Evolutionary conservation across 768 basidiomycete species (phyloP).

Genomic region (Tubosaeta sp.): DNA sequence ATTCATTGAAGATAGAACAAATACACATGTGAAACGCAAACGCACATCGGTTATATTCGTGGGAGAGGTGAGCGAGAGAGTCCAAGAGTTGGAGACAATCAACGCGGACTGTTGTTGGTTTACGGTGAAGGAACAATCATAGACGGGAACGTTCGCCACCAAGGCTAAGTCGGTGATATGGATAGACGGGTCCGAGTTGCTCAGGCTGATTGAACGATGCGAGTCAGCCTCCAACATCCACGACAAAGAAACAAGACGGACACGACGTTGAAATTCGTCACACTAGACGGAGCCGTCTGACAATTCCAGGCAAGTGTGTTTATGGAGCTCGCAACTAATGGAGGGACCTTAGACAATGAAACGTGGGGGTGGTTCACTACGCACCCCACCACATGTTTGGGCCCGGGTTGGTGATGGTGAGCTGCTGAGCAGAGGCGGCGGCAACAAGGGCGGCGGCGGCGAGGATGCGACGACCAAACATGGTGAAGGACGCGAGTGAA

Average conservation of each 20-base stretch:
- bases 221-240: slow-evolving; percentile 6
- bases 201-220: slow-evolving; percentile 31
- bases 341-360: background rate
- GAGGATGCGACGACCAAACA: slow-evolving; percentile 33
- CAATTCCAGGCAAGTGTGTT: slow-evolving; percentile 65
- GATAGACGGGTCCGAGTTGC: slow-evolving; percentile 40
- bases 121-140: slow-evolving; percentile 54
- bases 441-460: slow-evolving; percentile 37
- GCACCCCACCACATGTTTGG: slow-evolving; percentile 58
- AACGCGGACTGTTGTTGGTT: slow-evolving; percentile 42
- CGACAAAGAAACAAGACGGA: slow-evolving; percentile 14
- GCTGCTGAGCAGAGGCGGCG: slow-evolving; percentile 27
- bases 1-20: background rate
- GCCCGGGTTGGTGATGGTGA: slow-evolving; percentile 44
- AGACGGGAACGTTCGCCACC: slow-evolving; percentile 51
- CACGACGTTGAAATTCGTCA: slow-evolving; percentile 55
- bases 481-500: slow-evolving; percentile 19
- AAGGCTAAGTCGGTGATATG: slow-evolving; percentile 36
- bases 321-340: slow-evolving; percentile 49
- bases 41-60: slow-evolving; percentile 53
- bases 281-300: slow-evolving; percentile 31
- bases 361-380: slow-evolving; percentile 18
- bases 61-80: slow-evolving; percentile 45
- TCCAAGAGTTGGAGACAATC: slow-evolving; percentile 44
- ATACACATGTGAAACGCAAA: slow-evolving; percentile 6